Base-by-base conservation (phyloP, 495 filamentous ascomycete genomes). In the Talaromyces liani region DNA sequence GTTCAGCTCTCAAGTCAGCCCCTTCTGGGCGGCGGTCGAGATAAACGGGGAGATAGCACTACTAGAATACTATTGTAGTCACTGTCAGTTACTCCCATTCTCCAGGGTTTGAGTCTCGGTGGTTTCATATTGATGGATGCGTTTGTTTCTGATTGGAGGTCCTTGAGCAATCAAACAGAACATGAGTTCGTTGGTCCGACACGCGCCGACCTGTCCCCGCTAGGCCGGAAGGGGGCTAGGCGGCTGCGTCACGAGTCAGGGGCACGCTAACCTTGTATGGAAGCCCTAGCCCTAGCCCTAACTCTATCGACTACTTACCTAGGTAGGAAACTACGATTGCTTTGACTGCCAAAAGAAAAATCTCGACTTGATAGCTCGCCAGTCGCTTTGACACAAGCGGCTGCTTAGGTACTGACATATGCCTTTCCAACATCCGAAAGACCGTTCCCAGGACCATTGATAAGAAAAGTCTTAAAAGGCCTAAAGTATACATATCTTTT, bases 251-350 rank as follows among this genome's bases (percentile, higher is more conserved):
- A 41, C n/a, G 45, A 49, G n/a, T 49, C 45, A 49, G 20, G 45
- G 36, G 2, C n/a, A 9, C 45, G 18, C 18, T 18, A 49, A 9
- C n/a, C 45, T 41, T 41, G 10, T n/a, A 41, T 2, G 36, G 14
- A 56, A 56, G 51, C 51, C 53, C 53, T 56, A 56, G 24, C 53
- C 53, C 53, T 56, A 56, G 24, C 53, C 24, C 53, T 56, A 56
- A 54, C 18, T 54, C 27, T 25, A 33, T 33, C 31, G 31, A n/a
- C n/a, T n/a, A n/a, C n/a, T n/a, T n/a, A n/a, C n/a, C n/a, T n/a
- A n/a, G n/a, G n/a, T n/a, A n/a, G 27, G 27, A 27, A 27, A 27
- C 27, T 27, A 27, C 27, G 27, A 27, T 27, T 27, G 27, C 3
- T 27, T 27, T 27, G 27, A 27, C 27, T 5, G 27, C 27, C 27